Evolutionary conservation across 2,329 filamentous ascomycete genomes (phyloP).

Genomic region (Tolypocladium album): DNA sequence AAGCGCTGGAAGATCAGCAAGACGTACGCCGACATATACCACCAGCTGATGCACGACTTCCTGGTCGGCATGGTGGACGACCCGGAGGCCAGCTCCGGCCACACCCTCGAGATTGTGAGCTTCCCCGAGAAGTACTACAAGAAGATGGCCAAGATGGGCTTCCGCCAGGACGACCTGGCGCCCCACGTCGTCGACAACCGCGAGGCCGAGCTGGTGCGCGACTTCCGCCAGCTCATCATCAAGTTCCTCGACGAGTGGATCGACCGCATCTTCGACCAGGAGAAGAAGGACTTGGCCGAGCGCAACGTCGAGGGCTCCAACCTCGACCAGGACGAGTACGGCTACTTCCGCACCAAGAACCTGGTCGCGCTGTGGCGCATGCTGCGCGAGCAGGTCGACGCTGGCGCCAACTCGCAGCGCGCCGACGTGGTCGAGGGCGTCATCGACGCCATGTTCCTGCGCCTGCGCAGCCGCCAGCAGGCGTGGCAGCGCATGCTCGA

Average conservation of each 20-base stretch:
- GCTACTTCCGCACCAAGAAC: constrained; percentile 85
- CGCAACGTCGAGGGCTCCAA: constrained; percentile 64
- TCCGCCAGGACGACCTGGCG: constrained; percentile 61
- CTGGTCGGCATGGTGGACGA: constrained; percentile 76
- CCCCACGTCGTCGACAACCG: constrained; percentile 87
- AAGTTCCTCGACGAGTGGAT: constrained; percentile 96
- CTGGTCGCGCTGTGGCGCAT: constrained; percentile 95
- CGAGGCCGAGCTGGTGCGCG: constrained; percentile 79
- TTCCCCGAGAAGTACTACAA: constrained; percentile 95
- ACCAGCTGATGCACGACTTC: constrained; percentile 91
- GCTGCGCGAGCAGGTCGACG: constrained; percentile 83
- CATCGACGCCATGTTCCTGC: constrained; percentile 88
- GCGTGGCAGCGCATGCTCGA: constrained; percentile 84
- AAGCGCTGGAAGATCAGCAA: constrained; percentile 94
- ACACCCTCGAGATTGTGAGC: constrained; percentile 84
- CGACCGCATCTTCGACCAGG: constrained; percentile 77
- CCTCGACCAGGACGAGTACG: constrained; percentile 78
- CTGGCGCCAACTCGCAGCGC: constrained; percentile 74
- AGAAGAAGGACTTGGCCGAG: constrained; percentile 70
- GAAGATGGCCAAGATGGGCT: constrained; percentile 87
- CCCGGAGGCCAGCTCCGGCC: constrained; percentile 69
- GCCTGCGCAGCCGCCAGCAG: constrained; percentile 71
- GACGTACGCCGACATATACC: constrained; percentile 84
- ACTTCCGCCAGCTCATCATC: constrained; percentile 92
- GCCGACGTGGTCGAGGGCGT: constrained; percentile 90